These are phyloP conservation scores for Lentinula sp. DNA, from an alignment of 768 basidiomycete species.

Conservation along the genomic window DNA sequence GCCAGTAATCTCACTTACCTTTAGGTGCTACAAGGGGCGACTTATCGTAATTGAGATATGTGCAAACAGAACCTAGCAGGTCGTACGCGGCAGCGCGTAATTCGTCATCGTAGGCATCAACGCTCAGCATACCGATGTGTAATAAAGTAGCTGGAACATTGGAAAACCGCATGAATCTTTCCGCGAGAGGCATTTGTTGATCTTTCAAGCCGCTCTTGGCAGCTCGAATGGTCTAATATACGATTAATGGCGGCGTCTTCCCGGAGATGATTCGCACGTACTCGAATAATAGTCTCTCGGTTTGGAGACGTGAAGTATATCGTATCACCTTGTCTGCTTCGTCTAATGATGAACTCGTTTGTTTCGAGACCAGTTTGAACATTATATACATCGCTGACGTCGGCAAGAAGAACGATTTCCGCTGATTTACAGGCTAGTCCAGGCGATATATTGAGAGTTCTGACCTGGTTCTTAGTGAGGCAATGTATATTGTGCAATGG, in stretches of 20 bases:
- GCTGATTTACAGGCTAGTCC: slow-evolving; percentile 68
- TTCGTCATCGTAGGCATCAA: slow-evolving; percentile 68
- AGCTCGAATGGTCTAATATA: slow-evolving; percentile 57
- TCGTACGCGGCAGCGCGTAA: slow-evolving; percentile 78
- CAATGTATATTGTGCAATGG: background rate
- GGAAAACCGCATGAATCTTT: slow-evolving; percentile 70
- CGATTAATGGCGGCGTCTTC: background rate
- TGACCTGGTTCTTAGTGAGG: slow-evolving; percentile 36
- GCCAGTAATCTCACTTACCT: slow-evolving; percentile 34
- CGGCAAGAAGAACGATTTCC: slow-evolving; percentile 73
- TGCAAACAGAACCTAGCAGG: slow-evolving; percentile 70
- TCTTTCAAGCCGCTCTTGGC: slow-evolving; percentile 69
- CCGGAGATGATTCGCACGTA: slow-evolving; percentile 16
- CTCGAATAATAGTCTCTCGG: slow-evolving; percentile 74
- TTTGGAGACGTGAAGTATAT: slow-evolving; percentile 69
- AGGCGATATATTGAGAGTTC: slow-evolving; percentile 67
- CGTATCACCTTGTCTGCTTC: slow-evolving; percentile 63
- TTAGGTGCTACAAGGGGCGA: slow-evolving; percentile 63
- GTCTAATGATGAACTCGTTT: slow-evolving; percentile 77
- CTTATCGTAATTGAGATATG: slow-evolving; percentile 73
- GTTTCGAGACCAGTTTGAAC: slow-evolving; percentile 69
- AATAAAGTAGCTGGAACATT: slow-evolving; percentile 83
- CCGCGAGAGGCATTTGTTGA: slow-evolving; percentile 41
- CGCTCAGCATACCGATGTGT: slow-evolving; percentile 80
- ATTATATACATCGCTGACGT: slow-evolving; percentile 85